phyloP scores from a whole-genome alignment of 1,284 basidiomycete genomes.

The Marasmius sp. region DNA sequence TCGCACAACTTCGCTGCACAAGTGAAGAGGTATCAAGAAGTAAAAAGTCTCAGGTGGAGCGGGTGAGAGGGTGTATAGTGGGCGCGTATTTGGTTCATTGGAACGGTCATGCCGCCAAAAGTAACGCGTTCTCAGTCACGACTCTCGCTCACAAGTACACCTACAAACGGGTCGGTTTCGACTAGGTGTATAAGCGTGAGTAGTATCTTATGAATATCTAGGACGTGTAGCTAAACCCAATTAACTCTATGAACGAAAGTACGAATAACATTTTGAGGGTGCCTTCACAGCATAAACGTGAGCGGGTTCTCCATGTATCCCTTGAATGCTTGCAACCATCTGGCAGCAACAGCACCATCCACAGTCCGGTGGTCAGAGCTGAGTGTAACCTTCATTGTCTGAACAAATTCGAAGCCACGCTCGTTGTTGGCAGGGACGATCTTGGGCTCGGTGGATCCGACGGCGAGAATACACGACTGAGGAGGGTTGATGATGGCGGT shows the following conservation, averaged over 20 bases:
- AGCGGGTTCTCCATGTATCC: slow-evolving; percentile 96
- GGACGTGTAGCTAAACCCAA: slow-evolving; percentile 1
- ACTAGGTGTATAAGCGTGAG: background rate
- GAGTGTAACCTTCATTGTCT: slow-evolving; percentile 95
- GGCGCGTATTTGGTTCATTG: no score
- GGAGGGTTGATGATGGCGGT: slow-evolving; percentile 99
- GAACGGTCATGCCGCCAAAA: no score
- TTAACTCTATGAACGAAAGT: background rate
- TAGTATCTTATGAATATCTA: background rate
- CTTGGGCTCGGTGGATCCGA: slow-evolving; percentile 86
- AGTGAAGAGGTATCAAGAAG: no score
- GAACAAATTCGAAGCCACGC: slow-evolving; percentile 89
- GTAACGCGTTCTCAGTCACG: no score
- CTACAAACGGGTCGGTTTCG: no score
- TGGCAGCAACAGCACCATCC: slow-evolving; percentile 89
- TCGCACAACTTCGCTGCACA: no score
- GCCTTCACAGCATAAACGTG: slow-evolving; percentile 82
- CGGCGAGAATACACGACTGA: slow-evolving; percentile 96
- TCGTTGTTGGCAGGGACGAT: slow-evolving; percentile 90
- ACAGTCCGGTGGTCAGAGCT: slow-evolving; percentile 95
- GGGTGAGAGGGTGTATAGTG: no score
- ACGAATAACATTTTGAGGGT: background rate
- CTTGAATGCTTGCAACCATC: slow-evolving; percentile 94
- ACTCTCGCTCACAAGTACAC: no score
- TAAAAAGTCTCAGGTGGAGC: no score